Base-by-base conservation (phyloP, 192 early-diverging fungal genomes). In the Entomortierella beljakovae region DNA sequence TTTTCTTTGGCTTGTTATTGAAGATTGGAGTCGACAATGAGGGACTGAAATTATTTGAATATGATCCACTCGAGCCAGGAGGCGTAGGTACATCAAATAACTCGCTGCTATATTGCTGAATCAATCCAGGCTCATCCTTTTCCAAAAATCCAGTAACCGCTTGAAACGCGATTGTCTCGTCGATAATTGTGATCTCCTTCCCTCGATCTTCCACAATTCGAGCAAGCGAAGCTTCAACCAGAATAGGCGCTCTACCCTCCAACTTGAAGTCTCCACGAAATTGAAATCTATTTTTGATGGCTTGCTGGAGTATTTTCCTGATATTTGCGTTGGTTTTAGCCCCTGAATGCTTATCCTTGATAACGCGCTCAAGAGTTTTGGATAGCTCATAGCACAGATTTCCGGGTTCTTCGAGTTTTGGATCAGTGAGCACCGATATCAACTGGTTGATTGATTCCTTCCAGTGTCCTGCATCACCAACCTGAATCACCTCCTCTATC, bases 101-200 rank as follows among this genome's bases (percentile, higher is more conserved):
- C 51, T 29, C 51, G 5, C 25, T 2, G 2, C 23, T 15, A 53
- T 28, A 26, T 26, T 28, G 15, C 7, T 15, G 9, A 9, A 53
- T 4, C 51, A 53, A 53, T 53, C 51, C 51, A 53, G 51, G 25
- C 4, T 53, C 51, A 15, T 53, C 25, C 7, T 53, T 9, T 53
- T 26, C 23, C 23, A 53, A 53, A 53, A 53, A 53, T 3, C 28
- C 28, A 3, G 5, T 29, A 9, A 26, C 51, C 15, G 51, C 51
- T 26, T 53, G 23, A 31, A 53, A 53, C 51, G 51, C 51, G 28
- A 53, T 26, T 53, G 51, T n/a, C 28, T 53, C 51, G 51, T 53
- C 51, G 15, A 53, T 26, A 53, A 53, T 53, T 53, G 51, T 53
- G 15, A 7, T 5, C 51, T 3, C 28, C 23, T 26, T 53, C 51